Conservation (phyloP, 2,329 filamentous ascomycete species). For the Sporothrix curviconia region DNA sequence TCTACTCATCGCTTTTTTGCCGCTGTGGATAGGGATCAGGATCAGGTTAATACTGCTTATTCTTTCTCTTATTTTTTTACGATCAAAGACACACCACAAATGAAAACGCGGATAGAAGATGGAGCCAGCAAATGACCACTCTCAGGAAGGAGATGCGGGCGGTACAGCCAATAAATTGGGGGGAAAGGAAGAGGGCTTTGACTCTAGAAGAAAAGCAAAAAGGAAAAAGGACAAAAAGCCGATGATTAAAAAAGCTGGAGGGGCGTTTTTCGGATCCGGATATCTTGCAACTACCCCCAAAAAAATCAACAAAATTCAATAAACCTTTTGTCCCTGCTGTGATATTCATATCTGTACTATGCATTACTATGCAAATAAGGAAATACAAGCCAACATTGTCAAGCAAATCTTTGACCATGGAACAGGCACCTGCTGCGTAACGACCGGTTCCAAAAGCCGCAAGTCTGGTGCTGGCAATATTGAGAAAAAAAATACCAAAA, state of each 20-base stretch:
- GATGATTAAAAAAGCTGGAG: constrained; percentile 9
- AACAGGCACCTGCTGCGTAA: too few relatives aligned
- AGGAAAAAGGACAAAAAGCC: constrained; percentile 6
- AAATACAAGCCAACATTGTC: too few relatives aligned
- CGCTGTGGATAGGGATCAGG: background rate
- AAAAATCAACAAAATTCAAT: constrained; percentile 28
- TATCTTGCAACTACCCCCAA: constrained; percentile 64
- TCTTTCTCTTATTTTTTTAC: constrained; percentile 7
- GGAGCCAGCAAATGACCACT: constrained; percentile 50
- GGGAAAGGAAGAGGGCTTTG: constrained; percentile 19
- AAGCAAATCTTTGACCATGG: too few relatives aligned
- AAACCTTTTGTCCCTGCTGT: constrained; percentile 30
- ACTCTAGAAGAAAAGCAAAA: constrained; percentile 9
- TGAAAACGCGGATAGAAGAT: constrained; percentile 62
- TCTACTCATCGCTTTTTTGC: background rate
- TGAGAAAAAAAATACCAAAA: too few relatives aligned
- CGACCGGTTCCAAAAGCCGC: too few relatives aligned
- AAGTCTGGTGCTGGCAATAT: too few relatives aligned
- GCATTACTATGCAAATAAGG: too few relatives aligned
- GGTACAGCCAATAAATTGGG: constrained; percentile 36
- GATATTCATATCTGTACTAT: too few relatives aligned
- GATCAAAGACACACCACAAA: constrained; percentile 10
- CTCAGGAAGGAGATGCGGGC: constrained; percentile 18
- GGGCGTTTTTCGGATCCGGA: constrained; percentile 80
- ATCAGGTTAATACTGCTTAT: background rate